Conservation (phyloP, 2,329 filamentous ascomycete genomes). For the Dissoconium aciculare region DNA sequence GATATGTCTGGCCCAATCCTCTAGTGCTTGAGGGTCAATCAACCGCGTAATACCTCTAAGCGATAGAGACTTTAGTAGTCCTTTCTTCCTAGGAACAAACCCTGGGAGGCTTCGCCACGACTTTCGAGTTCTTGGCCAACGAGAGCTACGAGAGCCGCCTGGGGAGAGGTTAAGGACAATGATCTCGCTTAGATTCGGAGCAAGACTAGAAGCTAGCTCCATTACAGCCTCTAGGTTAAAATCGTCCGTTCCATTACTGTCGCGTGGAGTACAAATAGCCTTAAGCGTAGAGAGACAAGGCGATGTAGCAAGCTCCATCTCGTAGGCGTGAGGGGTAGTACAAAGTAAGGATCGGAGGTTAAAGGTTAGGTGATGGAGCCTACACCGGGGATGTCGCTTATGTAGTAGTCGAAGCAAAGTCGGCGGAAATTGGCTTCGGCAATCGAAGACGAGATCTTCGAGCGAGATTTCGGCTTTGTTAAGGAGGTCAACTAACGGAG, state of each 20-base stretch:
- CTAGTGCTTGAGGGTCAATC: too few species aligned
- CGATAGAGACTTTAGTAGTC: not conserved
- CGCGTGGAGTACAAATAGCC: not conserved
- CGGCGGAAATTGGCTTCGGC: slow-evolving; percentile 1
- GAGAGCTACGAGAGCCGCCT: not conserved
- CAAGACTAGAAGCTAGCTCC: slow-evolving; percentile 1
- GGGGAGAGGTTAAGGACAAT: not conserved
- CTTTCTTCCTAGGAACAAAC: not conserved
- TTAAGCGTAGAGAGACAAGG: not conserved
- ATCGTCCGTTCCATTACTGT: slow-evolving; percentile 1
- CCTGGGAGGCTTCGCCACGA: not conserved
- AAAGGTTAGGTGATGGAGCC: slow-evolving; percentile 1
- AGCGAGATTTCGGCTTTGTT: not conserved
- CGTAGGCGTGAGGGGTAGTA: not conserved
- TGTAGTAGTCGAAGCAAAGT: not conserved
- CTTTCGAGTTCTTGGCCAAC: not conserved
- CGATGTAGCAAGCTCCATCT: slow-evolving; percentile 1
- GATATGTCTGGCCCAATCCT: too few species aligned
- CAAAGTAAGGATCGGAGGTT: not conserved
- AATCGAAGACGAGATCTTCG: not conserved
- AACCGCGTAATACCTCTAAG: too few species aligned
- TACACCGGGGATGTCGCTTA: not conserved
- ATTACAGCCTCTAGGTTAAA: not conserved
- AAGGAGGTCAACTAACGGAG: not conserved
- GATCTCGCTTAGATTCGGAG: not conserved